Percentiles rank a stretch among this genome's conserved stretches.
Conservation (phyloP, 495 filamentous ascomycete genomes). For the Daldinia childiae region DNA sequence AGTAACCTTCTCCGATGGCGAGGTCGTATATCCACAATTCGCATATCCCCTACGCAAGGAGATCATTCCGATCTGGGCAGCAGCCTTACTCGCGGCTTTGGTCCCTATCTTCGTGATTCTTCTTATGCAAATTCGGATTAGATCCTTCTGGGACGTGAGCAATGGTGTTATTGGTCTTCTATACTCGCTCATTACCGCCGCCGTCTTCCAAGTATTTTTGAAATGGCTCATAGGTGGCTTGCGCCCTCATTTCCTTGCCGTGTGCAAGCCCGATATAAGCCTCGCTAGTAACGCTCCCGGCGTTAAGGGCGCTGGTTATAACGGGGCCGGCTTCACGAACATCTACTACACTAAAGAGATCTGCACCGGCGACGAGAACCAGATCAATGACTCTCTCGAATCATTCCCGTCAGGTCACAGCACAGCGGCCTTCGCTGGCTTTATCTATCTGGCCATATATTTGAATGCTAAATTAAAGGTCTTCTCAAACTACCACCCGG, state of each 20-base stretch:
- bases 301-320: constrained; percentile 47
- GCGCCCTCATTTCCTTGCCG: constrained; percentile 65
- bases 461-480: constrained; percentile 73
- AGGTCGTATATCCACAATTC: constrained; percentile 68
- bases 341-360: constrained; percentile 62
- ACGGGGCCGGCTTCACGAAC: constrained; percentile 55
- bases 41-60: constrained; percentile 70
- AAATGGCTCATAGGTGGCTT: constrained; percentile 67
- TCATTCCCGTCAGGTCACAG: constrained; percentile 71
- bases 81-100: constrained; percentile 59
- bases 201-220: constrained; percentile 65
- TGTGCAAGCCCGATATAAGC: constrained; percentile 63
- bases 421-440: constrained; percentile 66
- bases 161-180: constrained; percentile 69
- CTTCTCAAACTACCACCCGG: constrained; percentile 66
- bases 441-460: constrained; percentile 57
- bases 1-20: constrained; percentile 65
- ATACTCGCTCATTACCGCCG: constrained; percentile 67
- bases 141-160: constrained; percentile 74
- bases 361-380: constrained; percentile 52
- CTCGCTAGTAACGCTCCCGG: constrained; percentile 45
- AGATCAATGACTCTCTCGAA: constrained; percentile 63
- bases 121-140: constrained; percentile 66
- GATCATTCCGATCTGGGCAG: constrained; percentile 70
- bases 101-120: constrained; percentile 67